A percentile compares a stretch with the other conserved stretches of the same genome.
Conservation (phyloP, 2,329 filamentous ascomycete genomes). For the Fusarium equiseti region DNA sequence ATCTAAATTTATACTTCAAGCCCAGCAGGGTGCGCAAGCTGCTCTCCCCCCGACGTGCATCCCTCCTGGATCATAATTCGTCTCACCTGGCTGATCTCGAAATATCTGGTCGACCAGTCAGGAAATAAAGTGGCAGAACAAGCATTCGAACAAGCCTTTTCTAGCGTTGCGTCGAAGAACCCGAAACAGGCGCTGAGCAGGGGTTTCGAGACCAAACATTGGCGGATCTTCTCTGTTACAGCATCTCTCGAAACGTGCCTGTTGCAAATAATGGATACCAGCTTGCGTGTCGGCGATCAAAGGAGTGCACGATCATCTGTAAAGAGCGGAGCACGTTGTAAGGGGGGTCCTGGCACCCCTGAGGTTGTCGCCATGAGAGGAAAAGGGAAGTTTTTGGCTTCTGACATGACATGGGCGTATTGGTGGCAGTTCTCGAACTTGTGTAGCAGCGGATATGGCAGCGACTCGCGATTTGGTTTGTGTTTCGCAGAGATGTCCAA, state of each 20-base stretch:
- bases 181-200: conserved; percentile 30
- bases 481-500: conserved; percentile 20
- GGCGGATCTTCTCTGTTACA: conserved; percentile 32
- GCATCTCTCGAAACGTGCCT: conserved; percentile 20
- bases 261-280: conserved; percentile 33
- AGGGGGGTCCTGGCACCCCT: conserved; percentile 29
- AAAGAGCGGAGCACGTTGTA: conserved; percentile 13
- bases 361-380: conserved; percentile 15
- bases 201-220: conserved; percentile 20
- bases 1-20: conserved; percentile 2
- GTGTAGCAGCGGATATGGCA: conserved; percentile 7
- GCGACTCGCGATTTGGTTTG: conserved; percentile 16
- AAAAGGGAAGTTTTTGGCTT: conserved; percentile 21
- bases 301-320: conserved; percentile 4
- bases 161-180: conserved; percentile 30
- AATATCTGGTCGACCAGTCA: conserved; percentile 8
- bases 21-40: conserved; percentile 6
- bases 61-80: conserved; percentile 11
- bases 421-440: conserved; percentile 4
- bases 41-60: conserved; percentile 10
- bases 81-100: conserved; percentile 20
- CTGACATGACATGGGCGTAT: conserved; percentile 3
- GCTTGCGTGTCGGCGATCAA: conserved; percentile 34
- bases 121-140: conserved; percentile 29
- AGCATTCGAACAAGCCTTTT: conserved; percentile 41